These are phyloP conservation scores for Hirschioporus abietinus DNA, from an alignment of 768 basidiomycete genomes.

Conservation along the genomic window DNA sequence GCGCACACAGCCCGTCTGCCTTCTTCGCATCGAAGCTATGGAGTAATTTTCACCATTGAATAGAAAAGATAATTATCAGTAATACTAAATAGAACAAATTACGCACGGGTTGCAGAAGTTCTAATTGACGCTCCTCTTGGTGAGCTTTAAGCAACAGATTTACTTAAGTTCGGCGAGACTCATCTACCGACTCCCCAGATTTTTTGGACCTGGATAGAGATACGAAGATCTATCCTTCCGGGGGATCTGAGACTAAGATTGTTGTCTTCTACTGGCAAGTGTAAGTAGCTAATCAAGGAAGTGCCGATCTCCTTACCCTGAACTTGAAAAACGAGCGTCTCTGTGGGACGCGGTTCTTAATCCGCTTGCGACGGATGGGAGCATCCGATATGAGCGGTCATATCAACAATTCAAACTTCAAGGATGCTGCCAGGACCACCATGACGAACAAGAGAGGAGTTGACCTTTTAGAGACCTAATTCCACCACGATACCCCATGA, in stretches of 20 bases:
- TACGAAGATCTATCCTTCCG: neutral
- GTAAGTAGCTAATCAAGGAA: neutral
- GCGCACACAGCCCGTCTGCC: no score
- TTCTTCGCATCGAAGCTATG: no score
- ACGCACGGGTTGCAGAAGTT: neutral
- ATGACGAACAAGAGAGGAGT: neutral
- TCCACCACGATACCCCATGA: neutral
- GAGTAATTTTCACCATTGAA: no score
- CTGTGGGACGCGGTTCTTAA: neutral
- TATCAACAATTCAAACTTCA: neutral
- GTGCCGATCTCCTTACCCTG: neutral
- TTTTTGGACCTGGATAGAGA: neutral
- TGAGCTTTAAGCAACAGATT: neutral
- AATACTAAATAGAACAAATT: no score
- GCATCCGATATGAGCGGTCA: neutral
- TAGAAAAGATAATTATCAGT: no score
- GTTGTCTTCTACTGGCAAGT: neutral
- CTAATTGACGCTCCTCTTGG: neutral
- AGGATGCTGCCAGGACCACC: neutral
- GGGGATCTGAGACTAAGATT: neutral
- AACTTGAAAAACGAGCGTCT: neutral
- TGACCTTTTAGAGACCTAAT: neutral
- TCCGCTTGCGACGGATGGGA: neutral
- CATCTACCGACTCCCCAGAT: neutral
- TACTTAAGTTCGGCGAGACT: neutral